Evolutionary conservation across 208 protist species (phyloP).

Genomic region (Herpetomonas samuelpessoai): DNA sequence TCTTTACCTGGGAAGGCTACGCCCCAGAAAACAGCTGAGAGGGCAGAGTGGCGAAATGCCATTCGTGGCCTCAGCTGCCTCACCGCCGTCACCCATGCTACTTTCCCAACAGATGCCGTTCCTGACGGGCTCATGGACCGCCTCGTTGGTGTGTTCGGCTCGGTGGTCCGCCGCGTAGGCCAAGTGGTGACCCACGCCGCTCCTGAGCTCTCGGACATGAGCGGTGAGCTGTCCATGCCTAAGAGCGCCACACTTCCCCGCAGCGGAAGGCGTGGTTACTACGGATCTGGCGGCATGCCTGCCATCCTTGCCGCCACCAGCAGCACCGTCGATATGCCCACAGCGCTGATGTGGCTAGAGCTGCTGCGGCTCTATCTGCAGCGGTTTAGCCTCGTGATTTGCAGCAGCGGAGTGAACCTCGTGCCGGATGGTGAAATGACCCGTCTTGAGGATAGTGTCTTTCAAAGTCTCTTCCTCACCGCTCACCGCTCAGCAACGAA

Average conservation of each 20-base stretch:
- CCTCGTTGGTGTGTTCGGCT: slow-evolving; percentile 40
- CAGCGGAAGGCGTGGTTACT: background rate
- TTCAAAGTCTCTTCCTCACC: slow-evolving; percentile 53
- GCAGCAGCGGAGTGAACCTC: slow-evolving; percentile 34
- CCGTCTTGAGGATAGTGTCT: slow-evolving; percentile 73
- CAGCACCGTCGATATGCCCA: background rate
- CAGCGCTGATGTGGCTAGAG: slow-evolving; percentile 34
- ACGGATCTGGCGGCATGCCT: background rate
- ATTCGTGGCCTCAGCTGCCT: slow-evolving; percentile 44
- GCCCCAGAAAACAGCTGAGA: background rate
- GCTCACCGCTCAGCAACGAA: slow-evolving; percentile 22
- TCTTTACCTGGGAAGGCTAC: no score
- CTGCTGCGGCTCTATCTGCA: slow-evolving; percentile 53
- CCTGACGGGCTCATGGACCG: slow-evolving; percentile 40
- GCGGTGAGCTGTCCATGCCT: background rate
- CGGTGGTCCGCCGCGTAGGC: slow-evolving; percentile 31
- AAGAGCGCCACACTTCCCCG: background rate
- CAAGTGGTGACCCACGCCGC: slow-evolving; percentile 11
- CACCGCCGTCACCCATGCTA: slow-evolving; percentile 44
- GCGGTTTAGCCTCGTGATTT: slow-evolving; percentile 38
- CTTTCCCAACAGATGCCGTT: slow-evolving; percentile 38
- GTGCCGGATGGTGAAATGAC: slow-evolving; percentile 47
- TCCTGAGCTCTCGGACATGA: slow-evolving; percentile 8
- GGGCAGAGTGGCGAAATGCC: slow-evolving; percentile 4
- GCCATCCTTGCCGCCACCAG: background rate